These are phyloP conservation scores for Claviceps digitariae DNA, from an alignment of 2,329 filamentous ascomycete species.

Conservation along the genomic window DNA sequence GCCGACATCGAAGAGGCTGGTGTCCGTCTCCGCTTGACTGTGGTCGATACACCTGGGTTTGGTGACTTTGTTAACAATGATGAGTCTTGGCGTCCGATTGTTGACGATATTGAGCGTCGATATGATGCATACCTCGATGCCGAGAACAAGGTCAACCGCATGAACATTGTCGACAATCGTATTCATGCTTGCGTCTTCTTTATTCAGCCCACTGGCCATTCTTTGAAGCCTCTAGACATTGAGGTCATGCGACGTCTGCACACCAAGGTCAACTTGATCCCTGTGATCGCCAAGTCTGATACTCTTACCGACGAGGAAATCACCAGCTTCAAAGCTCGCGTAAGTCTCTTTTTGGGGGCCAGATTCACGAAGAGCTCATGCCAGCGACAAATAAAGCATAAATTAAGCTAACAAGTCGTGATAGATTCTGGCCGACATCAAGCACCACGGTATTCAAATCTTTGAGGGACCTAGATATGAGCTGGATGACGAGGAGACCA, in stretches of 20 bases:
- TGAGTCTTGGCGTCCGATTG: slow-evolving; percentile 96
- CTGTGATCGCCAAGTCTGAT: slow-evolving; percentile 97
- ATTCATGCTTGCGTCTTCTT: slow-evolving; percentile 99
- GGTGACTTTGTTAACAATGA: slow-evolving; percentile 99
- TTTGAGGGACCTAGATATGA: slow-evolving; percentile 98
- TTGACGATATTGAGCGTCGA: slow-evolving; percentile 98
- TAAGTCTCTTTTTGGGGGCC: slow-evolving; percentile 37
- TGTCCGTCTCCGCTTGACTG: slow-evolving; percentile 87
- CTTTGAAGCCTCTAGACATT: slow-evolving; percentile 94
- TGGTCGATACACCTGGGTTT: slow-evolving; percentile 95
- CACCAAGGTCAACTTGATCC: slow-evolving; percentile 99
- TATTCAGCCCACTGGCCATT: slow-evolving; percentile 97
- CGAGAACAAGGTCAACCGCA: slow-evolving; percentile 99
- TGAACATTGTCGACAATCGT: slow-evolving; percentile 99
- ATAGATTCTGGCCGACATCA: slow-evolving; percentile 92
- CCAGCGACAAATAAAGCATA: background rate
- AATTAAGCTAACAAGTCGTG: slow-evolving; percentile 5
- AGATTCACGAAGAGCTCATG: background rate
- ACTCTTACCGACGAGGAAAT: slow-evolving; percentile 97
- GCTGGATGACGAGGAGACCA: slow-evolving; percentile 97
- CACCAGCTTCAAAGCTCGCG: slow-evolving; percentile 83
- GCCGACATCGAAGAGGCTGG: slow-evolving; percentile 97
- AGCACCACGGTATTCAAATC: slow-evolving; percentile 95
- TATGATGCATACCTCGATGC: slow-evolving; percentile 97
- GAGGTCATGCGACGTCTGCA: slow-evolving; percentile 99